phyloP scores from a whole-genome alignment of 106 monocot species.

The Platanthera guangdongensis region DNA sequence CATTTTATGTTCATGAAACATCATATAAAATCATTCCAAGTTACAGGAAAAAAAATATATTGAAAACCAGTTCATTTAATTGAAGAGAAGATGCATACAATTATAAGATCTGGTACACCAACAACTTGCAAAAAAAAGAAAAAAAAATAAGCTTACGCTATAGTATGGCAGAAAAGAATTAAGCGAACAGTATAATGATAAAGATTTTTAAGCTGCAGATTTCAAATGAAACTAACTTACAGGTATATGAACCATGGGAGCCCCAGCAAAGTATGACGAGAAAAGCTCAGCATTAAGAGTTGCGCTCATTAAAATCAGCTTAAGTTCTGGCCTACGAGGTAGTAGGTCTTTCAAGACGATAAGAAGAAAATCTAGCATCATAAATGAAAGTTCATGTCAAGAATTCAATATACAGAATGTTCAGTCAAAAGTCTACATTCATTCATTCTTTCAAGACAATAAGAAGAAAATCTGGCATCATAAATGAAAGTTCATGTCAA shows the following conservation, averaged over 20 bases:
- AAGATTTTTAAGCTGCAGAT: not conserved
- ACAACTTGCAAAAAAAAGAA: not conserved
- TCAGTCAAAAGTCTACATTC: constrained; percentile 48
- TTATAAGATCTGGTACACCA: not conserved
- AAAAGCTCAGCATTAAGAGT: constrained; percentile 98
- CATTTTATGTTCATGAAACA: too few relatives aligned
- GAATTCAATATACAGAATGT: not conserved
- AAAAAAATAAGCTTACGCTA: not conserved
- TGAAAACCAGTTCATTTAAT: not conserved
- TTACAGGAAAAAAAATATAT: not conserved
- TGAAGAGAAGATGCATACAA: not conserved
- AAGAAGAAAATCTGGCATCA: constrained; percentile 83
- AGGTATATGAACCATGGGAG: constrained; percentile 92
- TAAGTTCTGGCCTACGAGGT: constrained; percentile 78
- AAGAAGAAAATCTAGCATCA: constrained; percentile 82
- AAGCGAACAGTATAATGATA: not conserved
- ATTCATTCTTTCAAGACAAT: constrained; percentile 53
- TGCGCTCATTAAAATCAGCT: constrained; percentile 95
- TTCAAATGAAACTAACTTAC: constrained; percentile 37
- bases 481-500: constrained; percentile 8
- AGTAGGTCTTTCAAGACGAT: constrained; percentile 96
- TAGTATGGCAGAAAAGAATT: not conserved
- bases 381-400: constrained; percentile 8
- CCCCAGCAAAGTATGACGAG: constrained; percentile 91
- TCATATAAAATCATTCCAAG: not conserved